Evolutionary conservation across 2,329 filamentous ascomycete species (phyloP), one percentile per base, ranked within the genome.

Genomic region (Coniochaeta ligniaria): DNA sequence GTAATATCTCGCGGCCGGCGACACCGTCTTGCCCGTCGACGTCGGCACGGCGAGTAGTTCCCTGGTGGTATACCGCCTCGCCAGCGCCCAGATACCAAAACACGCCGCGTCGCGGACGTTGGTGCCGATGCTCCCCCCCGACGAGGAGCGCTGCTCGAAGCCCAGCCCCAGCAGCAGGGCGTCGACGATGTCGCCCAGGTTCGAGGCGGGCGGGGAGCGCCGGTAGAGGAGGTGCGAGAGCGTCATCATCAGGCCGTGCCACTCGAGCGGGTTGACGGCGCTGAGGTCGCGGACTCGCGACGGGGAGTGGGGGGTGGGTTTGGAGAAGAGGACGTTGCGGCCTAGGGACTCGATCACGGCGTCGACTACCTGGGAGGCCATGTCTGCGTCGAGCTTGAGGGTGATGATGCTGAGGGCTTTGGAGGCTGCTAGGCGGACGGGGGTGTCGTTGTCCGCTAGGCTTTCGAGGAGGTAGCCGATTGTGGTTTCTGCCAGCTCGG

Each of bases 81-180:
- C 91, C 8, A 98, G 73, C 1, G 93, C 90, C 95, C 95, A 99
- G 26, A 98, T 88, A 7, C 95, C 95, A 71, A 98, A 99, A 71
- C 93, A 97, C 3, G 95, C 92, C 14, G 95, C 94, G 76, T 99
- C 95, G 55, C 95, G 86, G 17, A 99, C 93, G 66, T 96, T 96
- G 1, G 91, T 89, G 1, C 95, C 95, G 12, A 94, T 80, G 3
- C 91, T 93, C 14, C 83, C 86, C n/a, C 95, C 94, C 3, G 91
- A 92, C 0, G 91, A 84, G 54, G 89, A 90, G 61, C 93, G 84
- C 69, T 96, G 92, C 73, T 99, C 93, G 70, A 98, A 99, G 0
- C 87, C 86, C 28, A 98, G 79, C 0, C 92, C 93, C 11, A 90
- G 83, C 0, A 96, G 76, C 17, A 98, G 79, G 2, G 90, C 87